Percentiles rank a stretch among this genome's conserved stretches.
Evolutionary conservation across 768 basidiomycete species (phyloP).

Genomic region (Rhizopogon sp.): DNA sequence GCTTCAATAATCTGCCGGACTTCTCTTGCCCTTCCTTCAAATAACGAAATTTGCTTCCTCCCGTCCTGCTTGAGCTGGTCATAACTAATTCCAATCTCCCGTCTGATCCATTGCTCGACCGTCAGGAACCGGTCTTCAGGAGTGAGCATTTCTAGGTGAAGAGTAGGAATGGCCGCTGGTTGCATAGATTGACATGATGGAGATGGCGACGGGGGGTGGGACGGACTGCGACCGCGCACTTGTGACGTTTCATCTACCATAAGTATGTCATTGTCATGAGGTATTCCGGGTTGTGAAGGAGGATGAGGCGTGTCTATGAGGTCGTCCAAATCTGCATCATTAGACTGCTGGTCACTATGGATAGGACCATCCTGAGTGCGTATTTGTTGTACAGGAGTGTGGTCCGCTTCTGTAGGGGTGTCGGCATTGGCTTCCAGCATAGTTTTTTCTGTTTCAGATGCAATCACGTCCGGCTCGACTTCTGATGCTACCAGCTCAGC

Average conservation of each 20-base stretch:
- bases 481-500: not conserved
- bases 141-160: slow-evolving; percentile 16
- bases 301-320: not conserved
- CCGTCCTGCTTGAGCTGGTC: slow-evolving; percentile 53
- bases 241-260: not conserved
- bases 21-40: slow-evolving; percentile 41
- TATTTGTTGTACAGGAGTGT: not conserved
- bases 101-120: slow-evolving; percentile 77
- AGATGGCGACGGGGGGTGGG: not conserved
- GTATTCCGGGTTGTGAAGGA: not conserved
- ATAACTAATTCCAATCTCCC: slow-evolving; percentile 67
- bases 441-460: not conserved
- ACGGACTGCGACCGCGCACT: not conserved
- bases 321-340: not conserved
- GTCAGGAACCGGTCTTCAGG: slow-evolving; percentile 68
- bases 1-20: slow-evolving; percentile 32
- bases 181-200: slow-evolving; percentile 11
- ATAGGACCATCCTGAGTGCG: not conserved
- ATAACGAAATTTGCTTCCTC: slow-evolving; percentile 41
- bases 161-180: slow-evolving; percentile 2
- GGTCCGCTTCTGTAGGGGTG: not conserved
- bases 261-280: not conserved
- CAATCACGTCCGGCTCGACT: not conserved
- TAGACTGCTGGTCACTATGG: not conserved
- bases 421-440: not conserved